phyloP scores from a whole-genome alignment of 208 protist species.

The Phytomonas sp. region DNA sequence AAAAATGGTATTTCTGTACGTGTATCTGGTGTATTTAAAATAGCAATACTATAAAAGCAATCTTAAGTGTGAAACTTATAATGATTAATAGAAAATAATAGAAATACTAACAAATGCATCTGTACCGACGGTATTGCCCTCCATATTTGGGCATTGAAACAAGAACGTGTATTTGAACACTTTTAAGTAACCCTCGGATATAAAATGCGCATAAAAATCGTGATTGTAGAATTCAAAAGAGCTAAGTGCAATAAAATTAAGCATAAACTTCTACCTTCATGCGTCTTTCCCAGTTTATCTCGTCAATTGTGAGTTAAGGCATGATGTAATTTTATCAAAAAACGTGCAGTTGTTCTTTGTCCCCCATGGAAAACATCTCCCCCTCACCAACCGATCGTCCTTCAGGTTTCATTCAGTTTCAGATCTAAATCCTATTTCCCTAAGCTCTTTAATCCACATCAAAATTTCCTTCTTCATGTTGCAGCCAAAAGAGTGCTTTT shows the following conservation, averaged over 20 bases:
- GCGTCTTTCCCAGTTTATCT: neutral
- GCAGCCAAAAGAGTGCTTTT: neutral
- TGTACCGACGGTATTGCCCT: neutral
- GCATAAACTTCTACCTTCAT: neutral
- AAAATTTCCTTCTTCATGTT: neutral
- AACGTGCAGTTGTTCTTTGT: too few relatives aligned
- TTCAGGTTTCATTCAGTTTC: neutral
- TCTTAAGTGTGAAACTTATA: neutral
- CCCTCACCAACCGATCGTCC: neutral
- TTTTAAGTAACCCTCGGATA: neutral
- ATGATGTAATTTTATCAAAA: too few relatives aligned
- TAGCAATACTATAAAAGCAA: neutral
- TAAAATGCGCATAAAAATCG: neutral
- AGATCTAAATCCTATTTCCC: neutral
- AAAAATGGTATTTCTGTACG: neutral
- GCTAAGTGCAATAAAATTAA: neutral
- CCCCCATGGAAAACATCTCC: neutral
- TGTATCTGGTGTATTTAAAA: neutral
- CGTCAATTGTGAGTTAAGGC: neutral
- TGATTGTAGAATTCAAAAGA: neutral
- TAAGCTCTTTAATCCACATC: neutral
- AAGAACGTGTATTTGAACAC: neutral
- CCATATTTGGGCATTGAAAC: neutral
- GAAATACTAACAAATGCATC: neutral
- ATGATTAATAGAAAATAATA: neutral